Percentiles rank a stretch among this genome's conserved stretches.
These are phyloP conservation scores for Torrubiella hemipterigena DNA, from an alignment of 2,329 filamentous ascomycete species.

Conservation along the genomic window DNA sequence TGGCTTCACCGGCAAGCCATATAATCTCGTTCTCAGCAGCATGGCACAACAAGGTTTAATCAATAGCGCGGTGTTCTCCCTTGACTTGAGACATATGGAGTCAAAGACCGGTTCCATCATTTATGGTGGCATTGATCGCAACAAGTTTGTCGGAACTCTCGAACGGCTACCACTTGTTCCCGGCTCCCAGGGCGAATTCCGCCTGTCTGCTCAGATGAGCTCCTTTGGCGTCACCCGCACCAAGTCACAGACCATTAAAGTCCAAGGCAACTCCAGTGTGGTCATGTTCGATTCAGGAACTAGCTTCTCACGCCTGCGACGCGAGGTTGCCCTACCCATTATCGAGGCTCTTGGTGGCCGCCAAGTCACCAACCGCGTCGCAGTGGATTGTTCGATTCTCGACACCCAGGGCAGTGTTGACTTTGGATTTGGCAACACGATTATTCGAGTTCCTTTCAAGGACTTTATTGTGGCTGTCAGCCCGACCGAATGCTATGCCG, in stretches of 20 bases:
- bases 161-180: constrained; percentile 29
- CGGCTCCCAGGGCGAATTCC: constrained; percentile 20
- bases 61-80: constrained; percentile 34
- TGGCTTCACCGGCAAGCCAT: constrained; percentile 28
- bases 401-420: constrained; percentile 27
- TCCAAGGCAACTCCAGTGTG: constrained; percentile 19
- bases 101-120: constrained; percentile 34
- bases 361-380: constrained; percentile 29
- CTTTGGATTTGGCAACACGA: constrained; percentile 32
- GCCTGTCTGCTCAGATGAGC: constrained; percentile 21
- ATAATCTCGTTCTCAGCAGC: constrained; percentile 41
- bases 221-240: constrained; percentile 18
- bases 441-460: constrained; percentile 27
- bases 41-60: constrained; percentile 34
- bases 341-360: constrained; percentile 28
- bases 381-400: constrained; percentile 28
- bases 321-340: constrained; percentile 27
- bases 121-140: constrained; percentile 40
- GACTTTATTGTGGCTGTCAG: constrained; percentile 38
- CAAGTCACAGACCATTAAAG: constrained; percentile 11
- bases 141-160: constrained; percentile 36
- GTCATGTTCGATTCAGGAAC: constrained; percentile 42
- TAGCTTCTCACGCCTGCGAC: constrained; percentile 34
- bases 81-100: constrained; percentile 35
- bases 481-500: constrained; percentile 27